These are phyloP conservation scores for Orobanche coerulescens DNA, from an alignment of 257 asterid genomes.

Conservation along the genomic window DNA sequence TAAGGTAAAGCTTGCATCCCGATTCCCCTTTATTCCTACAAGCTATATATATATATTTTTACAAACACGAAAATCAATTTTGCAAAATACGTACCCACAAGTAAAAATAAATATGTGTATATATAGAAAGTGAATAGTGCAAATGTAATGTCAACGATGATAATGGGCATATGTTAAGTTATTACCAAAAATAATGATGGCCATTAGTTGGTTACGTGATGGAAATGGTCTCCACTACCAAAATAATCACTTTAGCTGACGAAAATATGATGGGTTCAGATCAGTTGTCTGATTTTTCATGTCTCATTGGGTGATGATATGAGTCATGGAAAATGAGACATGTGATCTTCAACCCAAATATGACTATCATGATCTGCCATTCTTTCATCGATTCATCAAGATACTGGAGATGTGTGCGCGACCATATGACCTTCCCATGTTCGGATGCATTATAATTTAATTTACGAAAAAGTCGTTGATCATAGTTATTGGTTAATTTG, in stretches of 20 bases:
- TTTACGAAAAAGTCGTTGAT: not conserved
- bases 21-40: slow-evolving; percentile 79
- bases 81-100: not conserved
- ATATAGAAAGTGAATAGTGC: not conserved
- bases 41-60: slow-evolving; percentile 42
- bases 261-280: no score
- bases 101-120: not conserved
- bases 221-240: no score
- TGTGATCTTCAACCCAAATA: no score
- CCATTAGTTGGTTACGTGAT: slow-evolving; percentile 32
- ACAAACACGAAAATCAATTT: no score
- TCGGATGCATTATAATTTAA: no score
- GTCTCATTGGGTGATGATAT: no score
- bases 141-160: slow-evolving; percentile 12
- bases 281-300: no score
- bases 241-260: no score
- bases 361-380: not conserved
- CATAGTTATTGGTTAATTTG: slow-evolving; percentile 12
- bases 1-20: slow-evolving; percentile 55
- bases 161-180: slow-evolving; percentile 20
- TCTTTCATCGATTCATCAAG: no score
- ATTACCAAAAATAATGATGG: slow-evolving; percentile 31
- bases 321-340: no score
- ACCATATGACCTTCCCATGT: no score
- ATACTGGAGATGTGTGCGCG: no score